These are phyloP conservation scores for Coemansia umbellata DNA, from an alignment of 192 early-diverging fungal species.

Conservation along the genomic window DNA sequence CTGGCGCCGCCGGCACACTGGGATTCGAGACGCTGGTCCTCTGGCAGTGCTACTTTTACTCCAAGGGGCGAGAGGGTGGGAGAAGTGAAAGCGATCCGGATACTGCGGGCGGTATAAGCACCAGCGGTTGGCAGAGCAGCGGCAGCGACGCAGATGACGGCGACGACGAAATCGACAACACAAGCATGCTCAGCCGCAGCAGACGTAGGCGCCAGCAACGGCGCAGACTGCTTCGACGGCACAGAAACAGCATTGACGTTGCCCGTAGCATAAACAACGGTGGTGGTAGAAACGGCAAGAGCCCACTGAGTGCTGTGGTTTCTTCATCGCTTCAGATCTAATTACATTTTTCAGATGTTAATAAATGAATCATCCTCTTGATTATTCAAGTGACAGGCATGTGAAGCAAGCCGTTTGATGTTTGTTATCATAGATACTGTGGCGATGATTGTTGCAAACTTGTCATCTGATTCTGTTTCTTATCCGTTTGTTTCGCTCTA, in stretches of 20 bases:
- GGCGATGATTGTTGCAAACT: too few species aligned
- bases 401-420: too few species aligned
- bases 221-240: neutral
- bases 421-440: too few species aligned
- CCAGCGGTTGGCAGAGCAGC: neutral
- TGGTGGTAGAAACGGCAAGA: neutral
- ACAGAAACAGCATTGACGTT: slow-evolving; percentile 6
- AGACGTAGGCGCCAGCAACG: slow-evolving; percentile 18
- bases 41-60: slow-evolving; percentile 48
- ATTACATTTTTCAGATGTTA: too few species aligned
- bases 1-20: slow-evolving; percentile 43
- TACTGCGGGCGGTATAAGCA: slow-evolving; percentile 3
- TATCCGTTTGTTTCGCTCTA: too few species aligned
- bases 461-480: too few species aligned
- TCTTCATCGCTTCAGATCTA: neutral
- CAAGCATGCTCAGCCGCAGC: slow-evolving; percentile 17
- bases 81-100: neutral
- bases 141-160: slow-evolving; percentile 6
- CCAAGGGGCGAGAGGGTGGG: neutral
- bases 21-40: slow-evolving; percentile 40
- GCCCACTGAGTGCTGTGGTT: neutral
- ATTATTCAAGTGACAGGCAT: too few species aligned
- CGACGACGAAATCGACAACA: slow-evolving; percentile 6
- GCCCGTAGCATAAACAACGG: neutral
- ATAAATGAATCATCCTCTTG: too few species aligned